Evolutionary conservation across 257 asterid genomes (phyloP).

Genomic region (Anisodus acutangulus): DNA sequence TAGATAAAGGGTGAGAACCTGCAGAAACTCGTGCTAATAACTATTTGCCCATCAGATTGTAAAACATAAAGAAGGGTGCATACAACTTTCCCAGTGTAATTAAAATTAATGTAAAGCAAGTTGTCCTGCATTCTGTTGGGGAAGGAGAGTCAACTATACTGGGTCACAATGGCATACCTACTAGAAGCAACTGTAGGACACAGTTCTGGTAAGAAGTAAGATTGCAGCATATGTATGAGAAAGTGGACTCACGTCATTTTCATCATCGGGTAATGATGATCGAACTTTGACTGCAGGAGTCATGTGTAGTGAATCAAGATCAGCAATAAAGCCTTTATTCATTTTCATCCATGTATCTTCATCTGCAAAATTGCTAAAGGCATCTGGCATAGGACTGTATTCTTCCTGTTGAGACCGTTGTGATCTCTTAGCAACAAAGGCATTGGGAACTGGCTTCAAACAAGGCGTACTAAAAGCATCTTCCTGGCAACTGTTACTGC

Average conservation of each 20-base stretch:
- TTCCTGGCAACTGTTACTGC: slow-evolving; percentile 51
- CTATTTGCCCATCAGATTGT: neutral
- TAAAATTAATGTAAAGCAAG: neutral
- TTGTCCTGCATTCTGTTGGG: neutral
- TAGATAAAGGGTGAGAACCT: neutral
- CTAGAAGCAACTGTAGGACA: neutral
- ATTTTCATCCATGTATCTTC: slow-evolving; percentile 91
- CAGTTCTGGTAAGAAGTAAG: neutral
- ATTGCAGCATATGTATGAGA: neutral
- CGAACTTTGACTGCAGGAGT: slow-evolving; percentile 81
- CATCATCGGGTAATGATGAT: slow-evolving; percentile 67
- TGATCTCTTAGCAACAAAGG: slow-evolving; percentile 79
- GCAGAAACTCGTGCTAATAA: neutral
- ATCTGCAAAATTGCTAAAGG: slow-evolving; percentile 73
- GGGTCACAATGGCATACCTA: slow-evolving; percentile 14
- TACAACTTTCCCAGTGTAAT: neutral
- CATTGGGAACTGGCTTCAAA: slow-evolving; percentile 67
- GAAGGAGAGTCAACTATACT: neutral
- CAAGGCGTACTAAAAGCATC: slow-evolving; percentile 80
- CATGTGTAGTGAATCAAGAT: slow-evolving; percentile 77
- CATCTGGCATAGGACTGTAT: slow-evolving; percentile 83
- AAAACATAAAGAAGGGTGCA: neutral
- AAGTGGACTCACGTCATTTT: slow-evolving; percentile 37
- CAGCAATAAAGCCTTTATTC: slow-evolving; percentile 88
- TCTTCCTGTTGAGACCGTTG: slow-evolving; percentile 56